A percentile compares a stretch with the other conserved stretches of the same genome.
phyloP scores from a whole-genome alignment of 2,329 filamentous ascomycete genomes.

The Curvularia verruculosa region DNA sequence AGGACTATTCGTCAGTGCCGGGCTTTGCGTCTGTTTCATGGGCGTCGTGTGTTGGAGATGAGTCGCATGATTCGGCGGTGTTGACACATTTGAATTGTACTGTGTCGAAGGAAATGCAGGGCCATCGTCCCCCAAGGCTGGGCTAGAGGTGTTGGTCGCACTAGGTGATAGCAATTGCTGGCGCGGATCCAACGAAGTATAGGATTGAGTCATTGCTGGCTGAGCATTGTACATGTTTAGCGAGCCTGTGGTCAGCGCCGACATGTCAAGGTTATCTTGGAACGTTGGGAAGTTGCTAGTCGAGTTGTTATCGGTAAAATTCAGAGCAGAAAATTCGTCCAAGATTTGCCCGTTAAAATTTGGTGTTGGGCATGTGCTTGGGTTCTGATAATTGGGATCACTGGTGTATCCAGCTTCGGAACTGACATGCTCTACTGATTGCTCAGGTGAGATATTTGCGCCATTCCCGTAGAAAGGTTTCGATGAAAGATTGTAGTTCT shows the following conservation, averaged over 20 bases:
- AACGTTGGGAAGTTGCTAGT: slow-evolving; percentile 32
- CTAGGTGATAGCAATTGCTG: slow-evolving; percentile 46
- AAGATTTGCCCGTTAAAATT: slow-evolving; percentile 41
- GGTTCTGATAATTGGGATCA: slow-evolving; percentile 41
- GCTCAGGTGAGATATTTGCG: slow-evolving; percentile 45
- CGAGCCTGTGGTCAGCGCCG: slow-evolving; percentile 34
- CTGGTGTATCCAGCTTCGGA: slow-evolving; percentile 44
- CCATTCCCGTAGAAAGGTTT: slow-evolving; percentile 36
- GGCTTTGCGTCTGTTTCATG: slow-evolving; percentile 46
- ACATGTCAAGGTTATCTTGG: slow-evolving; percentile 35
- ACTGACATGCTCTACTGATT: slow-evolving; percentile 48
- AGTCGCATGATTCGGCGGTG: slow-evolving; percentile 34
- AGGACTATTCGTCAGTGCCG: slow-evolving; percentile 48
- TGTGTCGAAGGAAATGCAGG: slow-evolving; percentile 27
- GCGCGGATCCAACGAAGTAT: slow-evolving; percentile 32
- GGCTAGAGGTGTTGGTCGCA: slow-evolving; percentile 47
- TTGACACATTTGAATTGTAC: slow-evolving; percentile 33
- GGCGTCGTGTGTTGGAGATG: slow-evolving; percentile 37
- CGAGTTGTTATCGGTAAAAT: slow-evolving; percentile 35
- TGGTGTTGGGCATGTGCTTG: slow-evolving; percentile 43
- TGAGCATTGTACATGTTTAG: slow-evolving; percentile 43
- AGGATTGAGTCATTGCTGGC: slow-evolving; percentile 27
- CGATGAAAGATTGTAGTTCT: slow-evolving; percentile 41
- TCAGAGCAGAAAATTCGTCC: slow-evolving; percentile 38
- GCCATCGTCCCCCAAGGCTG: slow-evolving; percentile 40